Base-by-base conservation (phyloP, 352 stramenopile genomes). In the Phytopythium aichiense region DNA sequence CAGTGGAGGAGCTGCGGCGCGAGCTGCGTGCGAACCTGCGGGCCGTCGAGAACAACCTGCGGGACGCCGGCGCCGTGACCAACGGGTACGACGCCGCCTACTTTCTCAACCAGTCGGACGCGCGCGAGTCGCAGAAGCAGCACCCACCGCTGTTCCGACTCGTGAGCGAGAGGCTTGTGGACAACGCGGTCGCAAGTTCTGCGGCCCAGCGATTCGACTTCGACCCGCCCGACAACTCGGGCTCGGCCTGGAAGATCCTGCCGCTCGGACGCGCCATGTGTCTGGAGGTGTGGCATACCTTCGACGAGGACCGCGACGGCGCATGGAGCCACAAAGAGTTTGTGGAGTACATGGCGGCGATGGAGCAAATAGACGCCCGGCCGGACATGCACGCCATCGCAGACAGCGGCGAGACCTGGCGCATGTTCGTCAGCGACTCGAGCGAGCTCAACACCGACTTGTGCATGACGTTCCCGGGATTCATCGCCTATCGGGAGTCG, bases 401-500 rank as follows among this genome's bases (percentile, higher is more conserved):
- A 4, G 61, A 68, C 12, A 69, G 73, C 35, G 43, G 54, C 11
- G 78, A 92, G 62, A 56, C 77, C 8, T 92, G 80, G 83, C 67
- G 67, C 5, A 90, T 90, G 80, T 84, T 75, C 56, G 88, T 82
- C 73, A 84, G 59, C 60, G 83, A 90, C 43, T 53, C 73, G 7
- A 84, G 73, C 25, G 74, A 81, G 43, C 61, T 76, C 31, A 68
- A 87, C 46, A 58, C 59, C 25, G 37, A 73, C 23, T 55, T 71
- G 1, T 60, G 65, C 18, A 72, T 92, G 22, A 87, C 79, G 28
- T 77, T 92, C 57, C 51, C 79, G 1, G 83, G 83, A 1, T 92
- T 90, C 60, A 42, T 84, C 16, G 65, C 73, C 45, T 86, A 82
- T 28, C 67, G 83, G 42, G 79, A 90, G 45, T 55, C 62, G 3